Percentiles rank a stretch among this genome's conserved stretches.
These are phyloP conservation scores for Sporothrix sp. DNA, from an alignment of 2,329 filamentous ascomycete genomes.

Conservation along the genomic window DNA sequence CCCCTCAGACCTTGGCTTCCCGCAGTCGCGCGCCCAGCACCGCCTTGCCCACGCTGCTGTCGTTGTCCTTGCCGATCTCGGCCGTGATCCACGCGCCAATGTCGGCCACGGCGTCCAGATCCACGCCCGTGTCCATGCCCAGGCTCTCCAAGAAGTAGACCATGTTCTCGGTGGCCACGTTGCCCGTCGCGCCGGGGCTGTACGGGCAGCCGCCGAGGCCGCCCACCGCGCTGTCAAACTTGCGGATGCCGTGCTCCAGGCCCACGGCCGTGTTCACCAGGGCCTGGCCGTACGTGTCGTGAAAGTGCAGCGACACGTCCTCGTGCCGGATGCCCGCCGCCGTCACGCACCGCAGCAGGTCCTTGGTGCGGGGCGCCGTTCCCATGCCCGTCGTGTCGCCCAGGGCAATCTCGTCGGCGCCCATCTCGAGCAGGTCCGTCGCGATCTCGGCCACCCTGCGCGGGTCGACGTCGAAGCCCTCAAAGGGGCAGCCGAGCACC, in stretches of 20 bases:
- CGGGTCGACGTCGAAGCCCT: conserved; percentile 54
- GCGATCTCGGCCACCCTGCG: conserved; percentile 57
- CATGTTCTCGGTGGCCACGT: conserved; percentile 76
- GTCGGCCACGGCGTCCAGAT: conserved; percentile 55
- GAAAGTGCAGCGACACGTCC: conserved; percentile 74
- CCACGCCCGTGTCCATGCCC: conserved; percentile 64
- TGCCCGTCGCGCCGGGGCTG: conserved; percentile 75
- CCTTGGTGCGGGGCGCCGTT: conserved; percentile 59
- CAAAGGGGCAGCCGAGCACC: conserved; percentile 71
- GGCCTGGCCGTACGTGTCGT: conserved; percentile 80
- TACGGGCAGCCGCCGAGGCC: conserved; percentile 80
- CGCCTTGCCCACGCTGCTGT: conserved; percentile 54
- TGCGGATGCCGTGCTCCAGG: conserved; percentile 65
- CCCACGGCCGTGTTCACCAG: conserved; percentile 73
- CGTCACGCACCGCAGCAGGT: conserved; percentile 53
- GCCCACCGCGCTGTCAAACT: conserved; percentile 70
- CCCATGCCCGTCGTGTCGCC: conserved; percentile 90
- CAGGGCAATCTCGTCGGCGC: conserved; percentile 81
- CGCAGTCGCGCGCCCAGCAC: conserved; percentile 43
- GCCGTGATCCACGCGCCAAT: conserved; percentile 64
- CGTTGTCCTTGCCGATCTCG: conserved; percentile 53
- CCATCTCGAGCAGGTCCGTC: conserved; percentile 65
- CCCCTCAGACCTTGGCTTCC: no score
- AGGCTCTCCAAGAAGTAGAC: conserved; percentile 68
- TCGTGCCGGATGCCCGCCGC: conserved; percentile 59